Conservation (phyloP, 1,139 yeast genomes). For the Scheffersomyces insectosa region DNA sequence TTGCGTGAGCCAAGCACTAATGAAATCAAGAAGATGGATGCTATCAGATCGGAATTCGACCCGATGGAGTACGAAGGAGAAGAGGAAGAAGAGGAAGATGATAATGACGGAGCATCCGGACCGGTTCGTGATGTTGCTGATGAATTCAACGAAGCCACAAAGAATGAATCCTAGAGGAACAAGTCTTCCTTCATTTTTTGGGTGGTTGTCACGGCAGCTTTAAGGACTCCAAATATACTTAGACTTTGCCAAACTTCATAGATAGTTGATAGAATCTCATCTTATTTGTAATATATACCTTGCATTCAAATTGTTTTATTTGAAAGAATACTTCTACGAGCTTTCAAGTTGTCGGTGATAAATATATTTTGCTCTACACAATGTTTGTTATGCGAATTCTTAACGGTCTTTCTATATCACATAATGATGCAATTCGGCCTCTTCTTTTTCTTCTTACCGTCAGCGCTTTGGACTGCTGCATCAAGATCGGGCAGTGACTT, state of each 20-base stretch:
- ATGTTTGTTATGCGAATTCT: no score
- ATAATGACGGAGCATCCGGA: conserved; percentile 10
- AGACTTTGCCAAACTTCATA: no score
- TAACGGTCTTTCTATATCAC: neutral
- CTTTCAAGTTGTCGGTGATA: no score
- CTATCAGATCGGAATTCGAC: conserved; percentile 66
- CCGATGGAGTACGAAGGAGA: conserved; percentile 71
- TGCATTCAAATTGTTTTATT: no score
- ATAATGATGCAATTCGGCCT: conserved; percentile 13
- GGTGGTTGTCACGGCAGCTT: no score
- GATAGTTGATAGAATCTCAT: no score
- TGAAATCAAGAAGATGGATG: conserved; percentile 70
- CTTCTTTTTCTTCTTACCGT: conserved; percentile 7
- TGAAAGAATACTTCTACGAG: no score
- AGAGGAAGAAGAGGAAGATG: conserved; percentile 42
- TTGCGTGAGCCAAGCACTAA: conserved; percentile 73
- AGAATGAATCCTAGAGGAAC: neutral
- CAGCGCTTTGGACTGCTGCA: neutral
- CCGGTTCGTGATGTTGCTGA: conserved; percentile 8
- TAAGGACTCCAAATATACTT: no score
- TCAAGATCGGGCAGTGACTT: neutral
- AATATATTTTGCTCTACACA: no score
- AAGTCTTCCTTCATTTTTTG: no score
- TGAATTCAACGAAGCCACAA: conserved; percentile 9
- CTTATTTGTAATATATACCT: no score